These are phyloP conservation scores for Fusarium chlamydosporum DNA, from an alignment of 2,329 filamentous ascomycete species.

Conservation along the genomic window DNA sequence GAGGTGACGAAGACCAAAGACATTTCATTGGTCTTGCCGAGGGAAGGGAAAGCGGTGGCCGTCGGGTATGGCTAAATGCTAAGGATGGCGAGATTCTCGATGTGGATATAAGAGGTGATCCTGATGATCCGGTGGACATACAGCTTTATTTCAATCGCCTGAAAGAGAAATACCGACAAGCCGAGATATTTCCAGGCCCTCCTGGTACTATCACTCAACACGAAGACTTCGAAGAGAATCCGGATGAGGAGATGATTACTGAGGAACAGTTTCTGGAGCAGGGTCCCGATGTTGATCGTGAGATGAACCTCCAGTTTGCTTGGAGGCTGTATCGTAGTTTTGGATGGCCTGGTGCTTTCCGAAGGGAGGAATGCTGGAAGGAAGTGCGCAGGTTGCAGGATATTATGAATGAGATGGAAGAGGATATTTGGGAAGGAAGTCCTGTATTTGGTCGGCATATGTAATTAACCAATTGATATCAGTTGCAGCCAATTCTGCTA, in stretches of 20 bases:
- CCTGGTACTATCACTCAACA: background rate
- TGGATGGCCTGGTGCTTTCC: constrained; percentile 6
- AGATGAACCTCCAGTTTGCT: background rate
- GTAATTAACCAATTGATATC: background rate
- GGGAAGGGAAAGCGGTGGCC: background rate
- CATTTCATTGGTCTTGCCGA: constrained; percentile 3
- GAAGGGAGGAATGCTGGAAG: background rate
- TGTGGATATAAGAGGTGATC: background rate
- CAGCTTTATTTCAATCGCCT: background rate
- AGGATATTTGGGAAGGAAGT: background rate
- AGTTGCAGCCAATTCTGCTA: too few relatives aligned
- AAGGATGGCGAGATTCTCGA: constrained; percentile 2
- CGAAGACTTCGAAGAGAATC: background rate
- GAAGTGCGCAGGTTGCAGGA: background rate
- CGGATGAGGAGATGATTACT: background rate
- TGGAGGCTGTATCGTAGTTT: background rate
- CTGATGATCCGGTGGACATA: background rate
- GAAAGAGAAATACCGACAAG: background rate
- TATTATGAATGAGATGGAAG: background rate
- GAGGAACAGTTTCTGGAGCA: background rate
- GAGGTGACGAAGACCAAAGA: background rate
- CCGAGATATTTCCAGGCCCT: background rate
- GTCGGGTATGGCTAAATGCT: background rate
- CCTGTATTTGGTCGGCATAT: background rate
- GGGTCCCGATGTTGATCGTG: background rate